Evolutionary conservation across 1,284 basidiomycete genomes (phyloP), one percentile per base, ranked within the genome.

Genomic region (Hymenochaete sp.): DNA sequence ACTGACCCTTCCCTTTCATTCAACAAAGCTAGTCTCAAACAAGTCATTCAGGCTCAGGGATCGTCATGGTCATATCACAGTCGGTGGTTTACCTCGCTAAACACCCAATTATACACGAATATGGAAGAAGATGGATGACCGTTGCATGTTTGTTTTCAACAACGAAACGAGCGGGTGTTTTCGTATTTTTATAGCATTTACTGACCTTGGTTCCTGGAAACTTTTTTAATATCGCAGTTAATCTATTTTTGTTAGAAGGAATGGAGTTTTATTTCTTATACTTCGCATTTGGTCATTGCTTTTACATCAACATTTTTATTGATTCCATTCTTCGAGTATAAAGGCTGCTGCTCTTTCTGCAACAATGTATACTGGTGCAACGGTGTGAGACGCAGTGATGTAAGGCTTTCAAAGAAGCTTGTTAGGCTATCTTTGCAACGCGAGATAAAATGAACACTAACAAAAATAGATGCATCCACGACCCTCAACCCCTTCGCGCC

Each of bases 1-100:
- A 62, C 64, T 8, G 66, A 75, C 44, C 51, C 59, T 4, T 47
- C 56, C 2, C 55, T 75, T 26, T 62, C 64, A 9, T 74, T 66
- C 49, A 52, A 59, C 32, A 58, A 67, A 54, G 55, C 54, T 0
- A 53, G 57, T 16, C 54, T 75, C 32, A 63, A 61, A 37, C 52
- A 55, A 24, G 58, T 74, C 11, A 63, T 71, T 7, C 58, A 60
- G 52, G 57, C 40, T 7, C 37, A 50, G n/a, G 21, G 21, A 13
- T 26, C 7, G 6, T 42, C 48, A 26, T 52, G 44, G 44, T 18
- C 32, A n/a, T 29, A 44, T 10, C 48, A 52, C 36, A 27, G 28
- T 22, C 31, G 28, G 6, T 46, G 44, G 44, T 46, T 39, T 22
- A 29, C 18, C 25, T 38, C 24, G 1, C 35, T 45, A 9, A 26